Conservation (phyloP, 23 red algal genomes). For the Cyanidiococcus yangmingshanensis region DNA sequence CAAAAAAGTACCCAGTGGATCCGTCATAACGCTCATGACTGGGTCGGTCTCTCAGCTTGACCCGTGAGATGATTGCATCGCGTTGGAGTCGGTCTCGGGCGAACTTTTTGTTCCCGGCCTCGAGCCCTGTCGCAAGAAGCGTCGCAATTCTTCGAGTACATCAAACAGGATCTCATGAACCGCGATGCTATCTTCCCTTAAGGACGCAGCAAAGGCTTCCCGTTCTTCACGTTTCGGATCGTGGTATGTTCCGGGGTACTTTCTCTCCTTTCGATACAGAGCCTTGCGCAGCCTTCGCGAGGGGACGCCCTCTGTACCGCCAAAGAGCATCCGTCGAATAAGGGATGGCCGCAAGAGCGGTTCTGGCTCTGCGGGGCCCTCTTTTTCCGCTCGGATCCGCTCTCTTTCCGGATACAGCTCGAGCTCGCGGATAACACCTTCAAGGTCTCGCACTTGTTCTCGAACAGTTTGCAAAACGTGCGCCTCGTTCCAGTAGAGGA, state of each 20-base stretch:
- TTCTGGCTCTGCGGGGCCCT: background rate
- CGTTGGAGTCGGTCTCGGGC: too few species aligned
- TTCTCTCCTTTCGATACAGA: background rate
- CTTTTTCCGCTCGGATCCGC: background rate
- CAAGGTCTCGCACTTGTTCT: background rate
- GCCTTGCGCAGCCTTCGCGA: background rate
- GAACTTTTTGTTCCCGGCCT: background rate
- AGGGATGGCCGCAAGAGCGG: background rate
- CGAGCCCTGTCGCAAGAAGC: background rate
- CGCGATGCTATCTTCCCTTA: background rate
- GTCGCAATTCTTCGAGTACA: background rate
- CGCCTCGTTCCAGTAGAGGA: constrained; percentile 16
- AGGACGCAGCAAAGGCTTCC: background rate
- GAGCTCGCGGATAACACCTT: background rate
- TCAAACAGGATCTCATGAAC: background rate
- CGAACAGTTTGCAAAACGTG: background rate
- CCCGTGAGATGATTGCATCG: too few species aligned
- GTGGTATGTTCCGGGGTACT: background rate
- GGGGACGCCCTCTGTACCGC: background rate
- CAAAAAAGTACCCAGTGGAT: too few species aligned
- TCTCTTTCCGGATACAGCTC: constrained; percentile 8
- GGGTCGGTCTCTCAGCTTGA: too few species aligned
- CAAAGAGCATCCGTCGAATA: constrained; percentile 4
- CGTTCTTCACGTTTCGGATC: background rate
- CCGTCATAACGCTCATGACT: too few species aligned